Conservation (phyloP, 2,329 filamentous ascomycete genomes). For the Botrytis galanthina region DNA sequence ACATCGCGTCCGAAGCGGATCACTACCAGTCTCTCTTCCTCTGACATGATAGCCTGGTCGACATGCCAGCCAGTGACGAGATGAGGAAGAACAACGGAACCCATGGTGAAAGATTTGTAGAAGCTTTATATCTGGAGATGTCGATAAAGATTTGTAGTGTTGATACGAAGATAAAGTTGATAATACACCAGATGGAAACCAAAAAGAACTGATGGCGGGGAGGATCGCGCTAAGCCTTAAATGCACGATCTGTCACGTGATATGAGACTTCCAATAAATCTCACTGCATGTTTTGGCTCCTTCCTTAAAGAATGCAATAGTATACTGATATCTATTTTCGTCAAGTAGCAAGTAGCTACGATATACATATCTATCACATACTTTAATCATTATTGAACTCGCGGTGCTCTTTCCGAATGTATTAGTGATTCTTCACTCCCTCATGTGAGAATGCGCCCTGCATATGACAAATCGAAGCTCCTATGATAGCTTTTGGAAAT, state of each 20-base stretch:
- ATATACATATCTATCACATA: background rate
- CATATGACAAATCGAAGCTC: background rate
- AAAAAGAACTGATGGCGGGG: background rate
- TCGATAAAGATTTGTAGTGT: background rate
- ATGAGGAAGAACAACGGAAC: constrained; percentile 89
- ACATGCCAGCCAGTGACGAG: constrained; percentile 94
- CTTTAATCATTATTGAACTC: too few species aligned
- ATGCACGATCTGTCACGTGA: background rate
- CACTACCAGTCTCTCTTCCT: constrained; percentile 89
- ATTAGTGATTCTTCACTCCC: background rate
- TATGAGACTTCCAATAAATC: background rate
- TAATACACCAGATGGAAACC: background rate
- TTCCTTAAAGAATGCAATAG: background rate
- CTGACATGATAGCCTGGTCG: constrained; percentile 85
- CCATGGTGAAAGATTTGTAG: constrained; percentile 39
- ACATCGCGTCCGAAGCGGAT: constrained; percentile 90
- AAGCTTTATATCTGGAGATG: background rate
- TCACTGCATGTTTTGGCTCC: background rate
- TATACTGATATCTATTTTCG: background rate
- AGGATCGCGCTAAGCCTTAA: background rate
- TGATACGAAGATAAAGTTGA: background rate
- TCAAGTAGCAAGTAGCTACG: too few species aligned
- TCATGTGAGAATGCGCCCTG: background rate
- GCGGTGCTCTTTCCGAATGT: background rate
- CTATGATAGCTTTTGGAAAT: background rate